Conservation (phyloP, 1,139 yeast species). For the Yamadazyma diospyri region DNA sequence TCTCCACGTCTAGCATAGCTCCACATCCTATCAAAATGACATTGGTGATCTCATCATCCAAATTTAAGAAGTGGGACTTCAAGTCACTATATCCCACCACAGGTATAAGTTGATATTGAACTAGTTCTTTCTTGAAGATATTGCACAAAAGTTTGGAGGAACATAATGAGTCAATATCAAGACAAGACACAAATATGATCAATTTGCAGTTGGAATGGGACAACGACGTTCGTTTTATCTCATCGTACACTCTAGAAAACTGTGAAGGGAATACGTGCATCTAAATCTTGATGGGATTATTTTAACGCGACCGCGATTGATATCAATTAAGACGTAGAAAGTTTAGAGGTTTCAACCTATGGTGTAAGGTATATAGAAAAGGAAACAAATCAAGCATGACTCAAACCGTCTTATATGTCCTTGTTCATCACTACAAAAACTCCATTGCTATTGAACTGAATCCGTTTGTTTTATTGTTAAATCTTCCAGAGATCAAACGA, state of each 20-base stretch:
- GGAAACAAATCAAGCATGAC: no score
- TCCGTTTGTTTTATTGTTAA: no score
- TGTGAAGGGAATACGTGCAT: slow-evolving; percentile 68
- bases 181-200: slow-evolving; percentile 84
- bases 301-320: neutral
- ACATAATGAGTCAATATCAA: slow-evolving; percentile 89
- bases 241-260: slow-evolving; percentile 56
- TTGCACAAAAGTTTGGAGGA: slow-evolving; percentile 74
- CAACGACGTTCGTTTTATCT: slow-evolving; percentile 58
- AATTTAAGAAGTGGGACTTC: slow-evolving; percentile 52
- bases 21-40: slow-evolving; percentile 90
- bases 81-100: slow-evolving; percentile 91
- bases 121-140: slow-evolving; percentile 72
- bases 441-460: no score
- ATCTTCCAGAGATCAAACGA: slow-evolving; percentile 10
- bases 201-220: slow-evolving; percentile 89
- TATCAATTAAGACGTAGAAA: no score
- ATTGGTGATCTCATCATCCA: slow-evolving; percentile 76
- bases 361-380: no score
- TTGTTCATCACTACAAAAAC: no score
- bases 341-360: no score
- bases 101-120: slow-evolving; percentile 87
- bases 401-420: no score
- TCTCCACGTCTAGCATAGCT: slow-evolving; percentile 85
- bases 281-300: neutral